Percentiles rank a stretch among this genome's conserved stretches.
Evolutionary conservation across 345 rosid species (phyloP).

Genomic region (Sonneratia caseolaris): DNA sequence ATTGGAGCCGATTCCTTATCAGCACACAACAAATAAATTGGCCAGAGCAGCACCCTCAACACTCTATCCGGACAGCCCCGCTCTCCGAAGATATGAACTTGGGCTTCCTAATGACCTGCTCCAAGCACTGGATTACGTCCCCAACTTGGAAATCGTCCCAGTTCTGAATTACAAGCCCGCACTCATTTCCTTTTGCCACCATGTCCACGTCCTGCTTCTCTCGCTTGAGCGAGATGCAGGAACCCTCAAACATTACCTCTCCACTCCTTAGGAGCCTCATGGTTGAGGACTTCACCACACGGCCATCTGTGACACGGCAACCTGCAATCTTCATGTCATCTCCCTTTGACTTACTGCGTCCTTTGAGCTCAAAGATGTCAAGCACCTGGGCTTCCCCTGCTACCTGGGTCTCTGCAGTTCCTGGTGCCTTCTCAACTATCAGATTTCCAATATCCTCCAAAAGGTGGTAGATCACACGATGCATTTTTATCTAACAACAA

Average conservation of each 20-base stretch:
- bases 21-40: slow-evolving; percentile 2
- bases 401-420: slow-evolving; percentile 59
- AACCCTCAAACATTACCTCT: slow-evolving; percentile 74
- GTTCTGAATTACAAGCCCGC: slow-evolving; percentile 68
- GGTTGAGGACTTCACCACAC: slow-evolving; percentile 40
- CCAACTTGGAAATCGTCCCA: slow-evolving; percentile 69
- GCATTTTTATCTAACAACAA: slow-evolving; percentile 49
- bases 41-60: not conserved
- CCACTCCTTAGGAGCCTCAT: slow-evolving; percentile 87
- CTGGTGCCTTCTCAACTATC: slow-evolving; percentile 85
- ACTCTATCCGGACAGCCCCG: slow-evolving; percentile 51
- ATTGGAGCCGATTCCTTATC: not conserved
- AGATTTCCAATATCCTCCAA: slow-evolving; percentile 77
- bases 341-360: slow-evolving; percentile 61
- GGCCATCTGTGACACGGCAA: slow-evolving; percentile 73
- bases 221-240: slow-evolving; percentile 64
- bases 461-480: slow-evolving; percentile 80
- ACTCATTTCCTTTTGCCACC: slow-evolving; percentile 75
- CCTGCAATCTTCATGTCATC: slow-evolving; percentile 81
- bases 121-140: slow-evolving; percentile 77
- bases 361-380: slow-evolving; percentile 50
- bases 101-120: slow-evolving; percentile 67
- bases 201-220: slow-evolving; percentile 86
- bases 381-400: slow-evolving; percentile 87
- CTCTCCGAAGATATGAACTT: slow-evolving; percentile 80